These are phyloP conservation scores for Mortierella antarctica DNA, from an alignment of 192 early-diverging fungal genomes.

Conservation along the genomic window DNA sequence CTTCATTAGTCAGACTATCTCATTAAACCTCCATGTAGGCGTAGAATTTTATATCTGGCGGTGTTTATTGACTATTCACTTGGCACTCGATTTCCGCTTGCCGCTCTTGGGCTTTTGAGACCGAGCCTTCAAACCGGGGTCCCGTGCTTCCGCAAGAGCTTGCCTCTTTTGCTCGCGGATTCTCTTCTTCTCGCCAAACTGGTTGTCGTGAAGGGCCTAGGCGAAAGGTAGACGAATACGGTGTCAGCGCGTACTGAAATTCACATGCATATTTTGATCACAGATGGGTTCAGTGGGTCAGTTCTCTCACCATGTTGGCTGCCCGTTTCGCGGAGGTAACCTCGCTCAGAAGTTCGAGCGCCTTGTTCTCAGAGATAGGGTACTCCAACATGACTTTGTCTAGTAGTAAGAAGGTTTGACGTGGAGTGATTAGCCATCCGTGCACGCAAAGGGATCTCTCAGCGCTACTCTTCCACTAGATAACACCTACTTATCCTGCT, in stretches of 20 bases:
- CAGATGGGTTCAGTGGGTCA: neutral
- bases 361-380: slow-evolving; percentile 80
- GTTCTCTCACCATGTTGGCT: slow-evolving; percentile 78
- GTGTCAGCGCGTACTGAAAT: neutral
- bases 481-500: slow-evolving; percentile 70
- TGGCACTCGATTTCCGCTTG: slow-evolving; percentile 27
- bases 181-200: slow-evolving; percentile 64
- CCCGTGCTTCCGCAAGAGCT: slow-evolving; percentile 36
- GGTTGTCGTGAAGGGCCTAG: slow-evolving; percentile 61
- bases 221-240: neutral
- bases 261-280: neutral
- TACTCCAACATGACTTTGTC: slow-evolving; percentile 86
- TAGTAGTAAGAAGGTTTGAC: slow-evolving; percentile 22
- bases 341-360: slow-evolving; percentile 86
- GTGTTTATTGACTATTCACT: slow-evolving; percentile 1
- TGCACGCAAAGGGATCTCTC: neutral
- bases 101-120: slow-evolving; percentile 7
- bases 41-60: neutral
- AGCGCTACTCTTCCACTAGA: neutral
- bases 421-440: neutral
- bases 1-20: neutral
- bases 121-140: slow-evolving; percentile 3
- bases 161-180: slow-evolving; percentile 71
- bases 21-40: neutral
- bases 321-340: slow-evolving; percentile 89